Conservation (phyloP, 176 grass and related monocot genomes). For the Zea luxurians region DNA sequence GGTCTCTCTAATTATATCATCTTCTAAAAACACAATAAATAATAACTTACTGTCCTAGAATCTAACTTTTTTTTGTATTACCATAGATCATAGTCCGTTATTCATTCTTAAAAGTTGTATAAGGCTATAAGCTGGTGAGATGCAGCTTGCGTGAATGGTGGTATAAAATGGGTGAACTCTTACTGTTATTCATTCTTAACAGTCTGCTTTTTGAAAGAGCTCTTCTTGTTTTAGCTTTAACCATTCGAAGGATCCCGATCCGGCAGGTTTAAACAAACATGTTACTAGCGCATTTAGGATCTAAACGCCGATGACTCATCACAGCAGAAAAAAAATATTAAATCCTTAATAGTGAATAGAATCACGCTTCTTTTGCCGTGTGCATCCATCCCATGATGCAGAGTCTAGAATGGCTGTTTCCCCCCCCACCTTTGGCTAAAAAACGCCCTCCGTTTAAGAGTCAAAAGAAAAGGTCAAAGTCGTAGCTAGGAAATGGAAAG, state of each 20-base stretch:
- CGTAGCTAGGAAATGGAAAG: neutral
- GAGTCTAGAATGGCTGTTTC: neutral
- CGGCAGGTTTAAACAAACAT: neutral
- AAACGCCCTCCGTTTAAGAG: neutral
- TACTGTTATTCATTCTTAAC: too few relatives aligned
- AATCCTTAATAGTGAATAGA: neutral
- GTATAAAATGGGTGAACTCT: neutral
- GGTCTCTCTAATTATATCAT: too few relatives aligned
- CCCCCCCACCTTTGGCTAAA: neutral
- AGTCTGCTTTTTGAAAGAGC: neutral
- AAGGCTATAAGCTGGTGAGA: too few relatives aligned
- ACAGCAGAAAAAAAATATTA: neutral
- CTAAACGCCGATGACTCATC: neutral
- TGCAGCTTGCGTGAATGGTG: too few relatives aligned
- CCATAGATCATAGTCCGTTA: too few relatives aligned
- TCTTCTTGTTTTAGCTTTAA: neutral
- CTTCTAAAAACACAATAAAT: too few relatives aligned
- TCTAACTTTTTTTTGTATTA: too few relatives aligned
- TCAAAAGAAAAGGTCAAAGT: neutral
- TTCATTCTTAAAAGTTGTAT: too few relatives aligned
- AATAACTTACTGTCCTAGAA: too few relatives aligned
- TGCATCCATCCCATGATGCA: neutral
- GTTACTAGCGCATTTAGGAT: neutral
- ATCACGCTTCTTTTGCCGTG: neutral
- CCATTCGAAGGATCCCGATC: neutral